Base-by-base conservation (phyloP, 2,329 filamentous ascomycete genomes). In the Ascocoryne sarcoides region DNA sequence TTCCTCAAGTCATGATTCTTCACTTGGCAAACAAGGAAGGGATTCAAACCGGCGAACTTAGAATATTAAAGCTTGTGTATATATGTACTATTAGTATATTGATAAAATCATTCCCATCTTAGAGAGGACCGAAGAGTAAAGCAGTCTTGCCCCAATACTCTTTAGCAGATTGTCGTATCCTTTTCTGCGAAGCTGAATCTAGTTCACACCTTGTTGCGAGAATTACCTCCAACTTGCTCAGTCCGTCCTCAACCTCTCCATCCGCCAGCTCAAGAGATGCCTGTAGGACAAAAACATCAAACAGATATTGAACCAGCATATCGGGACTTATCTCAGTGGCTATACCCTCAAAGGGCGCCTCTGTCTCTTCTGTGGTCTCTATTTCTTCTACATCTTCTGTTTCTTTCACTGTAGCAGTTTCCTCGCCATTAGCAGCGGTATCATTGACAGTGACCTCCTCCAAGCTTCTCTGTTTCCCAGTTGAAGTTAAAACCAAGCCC, bases 131-230 rank as follows among this genome's bases (percentile, higher is more conserved):
- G 63, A 95, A 95, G 18, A 95, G 62, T 47, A 95, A 62, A 59
- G 75, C 81, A 9, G 84, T 92, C 54, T 83, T 77, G 65, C 82
- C 85, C 78, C 85, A 92, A 60, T 92, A 93, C 37, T 89, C 85
- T 33, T 71, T 67, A 4, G 85, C 76, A 12, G 70, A 66, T 60
- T 81, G 83, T 50, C 58, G 62, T 28, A 93, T 60, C 32, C 66
- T 61, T 46, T 75, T 75, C 32, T 70, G 62, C 12, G 64, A 65
- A 4, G 61, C 64, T 9, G 67, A 60, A 19, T 71, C 67, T 3
- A 71, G 57, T 0, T 71, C 70, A 5, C 81, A 53, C 2, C 67
- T 70, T 19, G 57, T 50, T 17, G 56, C 54, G 3, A 73, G 40
- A 1, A 66, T 65, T 30, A 62, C 67, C 28, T 63, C 51, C 26